A percentile compares a stretch with the other conserved stretches of the same genome.
Conservation (phyloP, 176 grass and related monocot species). For the Puya raimondii region DNA sequence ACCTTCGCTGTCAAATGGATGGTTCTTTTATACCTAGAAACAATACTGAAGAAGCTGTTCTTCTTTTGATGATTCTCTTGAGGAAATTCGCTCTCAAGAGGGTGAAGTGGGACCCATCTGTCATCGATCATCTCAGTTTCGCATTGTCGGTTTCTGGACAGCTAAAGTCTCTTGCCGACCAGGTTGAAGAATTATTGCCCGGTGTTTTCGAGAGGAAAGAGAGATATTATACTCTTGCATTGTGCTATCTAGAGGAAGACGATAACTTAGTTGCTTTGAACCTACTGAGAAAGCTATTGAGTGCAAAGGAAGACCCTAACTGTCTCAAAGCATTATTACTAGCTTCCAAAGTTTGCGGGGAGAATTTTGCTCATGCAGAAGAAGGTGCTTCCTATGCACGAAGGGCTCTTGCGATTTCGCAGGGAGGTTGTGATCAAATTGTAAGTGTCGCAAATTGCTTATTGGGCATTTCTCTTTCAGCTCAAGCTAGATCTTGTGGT, state of each 20-base stretch:
- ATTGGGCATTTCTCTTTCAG: constrained; percentile 65
- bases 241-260: constrained; percentile 87
- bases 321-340: constrained; percentile 60
- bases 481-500: constrained; percentile 54
- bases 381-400: constrained; percentile 55
- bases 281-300: constrained; percentile 59
- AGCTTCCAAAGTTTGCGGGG: constrained; percentile 65
- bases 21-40: constrained; percentile 81
- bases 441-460: constrained; percentile 49
- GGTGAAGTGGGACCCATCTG: constrained; percentile 61
- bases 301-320: constrained; percentile 55
- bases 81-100: constrained; percentile 71
- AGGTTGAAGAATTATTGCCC: constrained; percentile 77
- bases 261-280: constrained; percentile 62
- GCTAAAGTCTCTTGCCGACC: constrained; percentile 45
- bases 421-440: constrained; percentile 38
- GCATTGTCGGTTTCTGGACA: constrained; percentile 73
- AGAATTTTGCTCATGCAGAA: constrained; percentile 40
- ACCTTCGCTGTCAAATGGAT: constrained; percentile 80
- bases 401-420: constrained; percentile 46
- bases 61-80: constrained; percentile 83
- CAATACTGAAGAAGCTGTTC: constrained; percentile 90
- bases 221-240: constrained; percentile 62
- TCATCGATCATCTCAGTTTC: constrained; percentile 77
- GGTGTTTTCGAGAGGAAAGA: constrained; percentile 55